Percentiles rank a stretch among this genome's conserved stretches.
Conservation (phyloP, 495 filamentous ascomycete genomes). For the Glutinoglossum americanum region DNA sequence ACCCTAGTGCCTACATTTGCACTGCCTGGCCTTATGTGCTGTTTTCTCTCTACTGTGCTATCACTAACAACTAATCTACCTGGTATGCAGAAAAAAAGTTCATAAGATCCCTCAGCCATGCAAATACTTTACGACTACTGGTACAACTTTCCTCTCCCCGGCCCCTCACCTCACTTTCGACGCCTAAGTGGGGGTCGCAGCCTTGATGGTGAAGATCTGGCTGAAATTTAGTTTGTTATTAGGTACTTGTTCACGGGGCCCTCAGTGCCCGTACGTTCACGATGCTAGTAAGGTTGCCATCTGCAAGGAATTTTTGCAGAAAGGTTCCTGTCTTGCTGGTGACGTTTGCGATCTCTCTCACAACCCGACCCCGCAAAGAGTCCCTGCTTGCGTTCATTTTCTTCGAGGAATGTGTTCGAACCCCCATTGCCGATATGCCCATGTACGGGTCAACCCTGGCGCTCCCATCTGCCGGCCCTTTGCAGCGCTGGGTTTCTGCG, state of each 20-base stretch:
- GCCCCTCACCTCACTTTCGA: neutral
- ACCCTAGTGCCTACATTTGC: neutral
- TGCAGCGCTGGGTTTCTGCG: conserved; percentile 75
- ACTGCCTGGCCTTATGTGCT: neutral
- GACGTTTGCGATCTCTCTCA: conserved; percentile 84
- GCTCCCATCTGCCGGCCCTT: conserved; percentile 73
- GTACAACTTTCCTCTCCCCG: conserved; percentile 35
- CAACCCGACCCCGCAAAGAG: conserved; percentile 64
- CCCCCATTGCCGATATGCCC: conserved; percentile 68
- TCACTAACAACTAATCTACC: neutral
- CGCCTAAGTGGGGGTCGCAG: neutral
- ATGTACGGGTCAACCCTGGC: conserved; percentile 59
- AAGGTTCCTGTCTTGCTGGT: conserved; percentile 58
- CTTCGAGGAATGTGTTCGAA: conserved; percentile 82
- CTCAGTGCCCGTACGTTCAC: conserved; percentile 61
- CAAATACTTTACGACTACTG: conserved; percentile 77
- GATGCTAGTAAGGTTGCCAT: conserved; percentile 76
- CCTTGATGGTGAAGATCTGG: conserved; percentile 5
- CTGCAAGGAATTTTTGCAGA: conserved; percentile 68
- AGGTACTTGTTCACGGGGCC: conserved; percentile 71
- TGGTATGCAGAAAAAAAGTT: conserved; percentile 19
- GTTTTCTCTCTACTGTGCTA: neutral
- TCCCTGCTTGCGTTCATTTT: conserved; percentile 78
- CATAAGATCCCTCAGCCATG: conserved; percentile 63
- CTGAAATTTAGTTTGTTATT: conserved; percentile 17